Percentiles rank a stretch among this genome's conserved stretches.
Evolutionary conservation across 495 filamentous ascomycete species (phyloP).

Genomic region (Penicillium egyptiacum): DNA sequence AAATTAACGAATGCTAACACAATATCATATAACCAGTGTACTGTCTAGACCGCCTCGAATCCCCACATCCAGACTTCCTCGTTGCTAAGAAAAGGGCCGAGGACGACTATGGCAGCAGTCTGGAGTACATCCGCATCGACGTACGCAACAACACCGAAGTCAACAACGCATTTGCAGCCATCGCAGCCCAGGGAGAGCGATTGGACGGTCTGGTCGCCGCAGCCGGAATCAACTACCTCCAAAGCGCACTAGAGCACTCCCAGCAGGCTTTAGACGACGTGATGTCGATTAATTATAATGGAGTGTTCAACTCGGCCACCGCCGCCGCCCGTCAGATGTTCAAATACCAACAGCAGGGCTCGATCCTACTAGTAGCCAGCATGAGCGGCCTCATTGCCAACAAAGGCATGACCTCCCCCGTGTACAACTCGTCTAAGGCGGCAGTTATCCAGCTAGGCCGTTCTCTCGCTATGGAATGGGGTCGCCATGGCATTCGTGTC

Average conservation of each 20-base stretch:
- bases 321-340: slow-evolving; percentile 77
- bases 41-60: slow-evolving; percentile 58
- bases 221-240: slow-evolving; percentile 76
- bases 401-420: slow-evolving; percentile 63
- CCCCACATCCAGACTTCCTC: slow-evolving; percentile 52
- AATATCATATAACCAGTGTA: slow-evolving; percentile 48
- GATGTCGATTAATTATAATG: slow-evolving; percentile 72
- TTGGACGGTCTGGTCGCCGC: slow-evolving; percentile 81
- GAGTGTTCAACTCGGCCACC: slow-evolving; percentile 75
- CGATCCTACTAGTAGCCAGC: slow-evolving; percentile 70
- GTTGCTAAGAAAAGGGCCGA: slow-evolving; percentile 49
- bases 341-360: slow-evolving; percentile 56
- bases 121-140: slow-evolving; percentile 65
- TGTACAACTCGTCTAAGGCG: slow-evolving; percentile 71
- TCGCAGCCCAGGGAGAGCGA: slow-evolving; percentile 54
- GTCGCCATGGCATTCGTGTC: slow-evolving; percentile 63
- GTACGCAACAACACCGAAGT: slow-evolving; percentile 59
- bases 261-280: slow-evolving; percentile 64
- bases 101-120: slow-evolving; percentile 50
- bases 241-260: slow-evolving; percentile 66
- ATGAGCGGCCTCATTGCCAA: slow-evolving; percentile 85
- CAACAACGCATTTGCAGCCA: slow-evolving; percentile 51
- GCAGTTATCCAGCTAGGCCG: slow-evolving; percentile 65
- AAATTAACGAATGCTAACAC: not conserved
- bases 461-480: slow-evolving; percentile 73